A percentile compares a stretch with the other conserved stretches of the same genome.
phyloP scores from a whole-genome alignment of 1,284 basidiomycete species.

The Apiotrichum porosum region DNA sequence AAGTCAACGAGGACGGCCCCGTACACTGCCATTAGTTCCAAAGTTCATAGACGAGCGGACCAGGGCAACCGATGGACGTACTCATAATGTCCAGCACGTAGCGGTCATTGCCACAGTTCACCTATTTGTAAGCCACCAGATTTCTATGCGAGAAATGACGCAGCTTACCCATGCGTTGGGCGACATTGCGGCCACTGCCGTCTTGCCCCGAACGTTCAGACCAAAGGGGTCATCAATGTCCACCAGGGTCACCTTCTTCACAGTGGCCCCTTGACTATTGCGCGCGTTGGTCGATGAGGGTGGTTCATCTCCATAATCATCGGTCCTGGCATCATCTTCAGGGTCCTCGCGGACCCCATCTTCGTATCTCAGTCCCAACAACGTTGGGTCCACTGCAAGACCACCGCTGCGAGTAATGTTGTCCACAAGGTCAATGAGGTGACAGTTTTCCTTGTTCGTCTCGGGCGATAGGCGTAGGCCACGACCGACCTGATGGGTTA shows the following conservation, averaged over 20 bases:
- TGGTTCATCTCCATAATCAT: neutral
- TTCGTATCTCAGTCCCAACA: constrained; percentile 79
- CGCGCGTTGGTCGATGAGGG: neutral
- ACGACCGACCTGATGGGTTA: constrained; percentile 47
- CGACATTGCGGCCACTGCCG: constrained; percentile 51
- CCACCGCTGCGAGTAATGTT: constrained; percentile 65
- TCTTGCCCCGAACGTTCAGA: constrained; percentile 14
- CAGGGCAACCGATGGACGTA: too few species aligned
- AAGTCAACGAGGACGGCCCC: too few species aligned
- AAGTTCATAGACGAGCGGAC: too few species aligned
- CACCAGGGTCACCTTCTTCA: neutral
- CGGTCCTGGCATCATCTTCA: neutral
- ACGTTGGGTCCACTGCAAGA: constrained; percentile 72
- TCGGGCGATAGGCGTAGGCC: constrained; percentile 79
- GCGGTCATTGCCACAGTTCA: constrained; percentile 67
- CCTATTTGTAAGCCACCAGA: constrained; percentile 75
- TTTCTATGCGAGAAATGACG: constrained; percentile 21
- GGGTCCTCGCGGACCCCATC: constrained; percentile 52
- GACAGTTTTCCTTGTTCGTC: constrained; percentile 80
- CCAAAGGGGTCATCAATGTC: constrained; percentile 13
- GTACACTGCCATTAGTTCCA: too few species aligned
- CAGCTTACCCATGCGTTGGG: constrained; percentile 50
- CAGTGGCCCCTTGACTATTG: neutral
- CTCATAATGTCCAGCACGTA: constrained; percentile 77
- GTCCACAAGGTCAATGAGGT: constrained; percentile 88